Conservation (phyloP, 2,329 filamentous ascomycete species). For the Pseudogymnoascus sp. region DNA sequence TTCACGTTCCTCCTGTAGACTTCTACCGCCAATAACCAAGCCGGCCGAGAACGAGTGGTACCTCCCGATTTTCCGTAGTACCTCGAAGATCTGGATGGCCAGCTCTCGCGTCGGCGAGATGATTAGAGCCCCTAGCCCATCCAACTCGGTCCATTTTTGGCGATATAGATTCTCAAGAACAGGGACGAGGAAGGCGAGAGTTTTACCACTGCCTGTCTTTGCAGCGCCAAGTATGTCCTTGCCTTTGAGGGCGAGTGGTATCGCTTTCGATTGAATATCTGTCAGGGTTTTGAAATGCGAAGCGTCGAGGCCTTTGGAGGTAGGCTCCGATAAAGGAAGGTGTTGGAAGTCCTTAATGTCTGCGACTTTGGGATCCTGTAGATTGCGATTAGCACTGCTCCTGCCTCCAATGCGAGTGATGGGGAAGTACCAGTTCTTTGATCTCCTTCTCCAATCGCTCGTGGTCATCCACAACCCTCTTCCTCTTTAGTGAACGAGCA, state of each 20-base stretch:
- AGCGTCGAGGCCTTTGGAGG: slow-evolving; percentile 66
- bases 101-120: slow-evolving; percentile 91
- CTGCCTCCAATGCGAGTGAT: not conserved
- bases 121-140: slow-evolving; percentile 86
- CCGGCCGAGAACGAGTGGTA: slow-evolving; percentile 89
- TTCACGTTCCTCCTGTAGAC: slow-evolving; percentile 75
- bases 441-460: slow-evolving; percentile 24
- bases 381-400: slow-evolving; percentile 12
- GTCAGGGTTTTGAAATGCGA: slow-evolving; percentile 87
- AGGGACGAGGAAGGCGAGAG: slow-evolving; percentile 82
- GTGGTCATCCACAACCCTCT: slow-evolving; percentile 25
- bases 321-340: slow-evolving; percentile 77
- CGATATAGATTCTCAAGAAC: slow-evolving; percentile 89
- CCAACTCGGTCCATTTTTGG: slow-evolving; percentile 78
- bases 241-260: slow-evolving; percentile 78
- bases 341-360: slow-evolving; percentile 61
- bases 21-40: slow-evolving; percentile 88
- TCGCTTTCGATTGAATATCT: slow-evolving; percentile 83
- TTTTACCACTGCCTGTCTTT: slow-evolving; percentile 94
- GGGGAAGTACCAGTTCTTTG: slow-evolving; percentile 24
- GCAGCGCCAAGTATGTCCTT: slow-evolving; percentile 86
- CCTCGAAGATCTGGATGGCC: slow-evolving; percentile 94
- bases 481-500: slow-evolving; percentile 24
- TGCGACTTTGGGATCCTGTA: slow-evolving; percentile 23
- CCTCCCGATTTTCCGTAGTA: slow-evolving; percentile 79